A percentile compares a stretch with the other conserved stretches of the same genome.
phyloP scores from a whole-genome alignment of 129 eudicot genomes.

The Artemisia annua region DNA sequence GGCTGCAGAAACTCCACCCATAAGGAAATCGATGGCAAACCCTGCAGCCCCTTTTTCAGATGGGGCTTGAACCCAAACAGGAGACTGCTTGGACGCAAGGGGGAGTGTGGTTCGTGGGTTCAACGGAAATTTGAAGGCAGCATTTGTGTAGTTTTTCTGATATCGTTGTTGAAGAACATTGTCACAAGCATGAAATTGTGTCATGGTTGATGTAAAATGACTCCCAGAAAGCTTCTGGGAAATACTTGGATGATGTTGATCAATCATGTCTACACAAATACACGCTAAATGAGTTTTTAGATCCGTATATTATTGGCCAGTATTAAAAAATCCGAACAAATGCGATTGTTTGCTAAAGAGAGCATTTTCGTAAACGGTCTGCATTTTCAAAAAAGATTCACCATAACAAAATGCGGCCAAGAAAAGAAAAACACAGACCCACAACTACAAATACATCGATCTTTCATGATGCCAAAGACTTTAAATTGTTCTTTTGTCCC shows the following conservation, averaged over 20 bases:
- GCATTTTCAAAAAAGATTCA: too few species aligned
- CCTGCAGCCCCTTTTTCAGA: constrained; percentile 46
- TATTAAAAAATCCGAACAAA: background rate
- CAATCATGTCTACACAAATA: constrained; percentile 31
- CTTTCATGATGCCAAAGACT: too few species aligned
- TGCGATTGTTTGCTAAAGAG: too few species aligned
- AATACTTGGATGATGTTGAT: constrained; percentile 37
- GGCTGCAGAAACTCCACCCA: constrained; percentile 82
- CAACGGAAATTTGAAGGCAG: constrained; percentile 25
- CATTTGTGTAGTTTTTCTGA: constrained; percentile 27
- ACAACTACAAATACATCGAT: too few species aligned
- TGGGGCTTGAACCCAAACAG: constrained; percentile 51
- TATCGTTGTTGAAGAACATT: constrained; percentile 15
- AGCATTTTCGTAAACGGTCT: too few species aligned
- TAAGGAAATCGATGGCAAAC: constrained; percentile 59
- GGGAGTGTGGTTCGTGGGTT: constrained; percentile 13
- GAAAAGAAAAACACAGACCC: too few species aligned
- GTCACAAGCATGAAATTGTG: constrained; percentile 21
- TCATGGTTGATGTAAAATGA: constrained; percentile 31
- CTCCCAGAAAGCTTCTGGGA: constrained; percentile 43
- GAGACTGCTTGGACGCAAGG: constrained; percentile 28
- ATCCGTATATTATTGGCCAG: background rate
- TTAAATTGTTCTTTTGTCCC: too few species aligned
- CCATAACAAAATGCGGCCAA: too few species aligned
- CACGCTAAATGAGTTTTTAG: background rate